Base-by-base conservation (phyloP, 768 basidiomycete genomes). In the Hysterangium stoloniferum region DNA sequence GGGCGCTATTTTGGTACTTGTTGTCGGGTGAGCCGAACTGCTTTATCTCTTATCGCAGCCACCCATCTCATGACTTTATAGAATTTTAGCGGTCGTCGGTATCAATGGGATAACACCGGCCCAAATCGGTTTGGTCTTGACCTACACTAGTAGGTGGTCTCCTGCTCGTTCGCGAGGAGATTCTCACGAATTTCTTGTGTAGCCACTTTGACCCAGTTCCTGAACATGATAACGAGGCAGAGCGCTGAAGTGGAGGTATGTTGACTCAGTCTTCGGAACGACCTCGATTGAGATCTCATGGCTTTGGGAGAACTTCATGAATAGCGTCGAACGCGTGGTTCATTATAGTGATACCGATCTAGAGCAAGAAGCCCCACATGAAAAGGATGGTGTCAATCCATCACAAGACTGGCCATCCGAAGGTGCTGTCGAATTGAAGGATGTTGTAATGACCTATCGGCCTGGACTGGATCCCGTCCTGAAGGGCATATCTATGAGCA, bases 401-500 rank as follows among this genome's bases (percentile, higher is more conserved):
- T 64, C 77, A 1, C 51, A 68, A 4, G 64, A 74, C 4, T 92
- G 88, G 88, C 87, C 88, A 1, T 52, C 61, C 3, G 55, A 65
- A 1, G 87, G 87, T 6, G 66, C 68, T 4, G 74, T 90, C 57
- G 70, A 76, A 42, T 80, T 89, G 63, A 69, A 79, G 20, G 64
- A 84, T 31, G 69, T 82, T 20, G 60, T 66, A 4, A 75, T 84
- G 76, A 68, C 69, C 15, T 89, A 91, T 60, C 68, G 87, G 19
- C 74, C 78, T 0, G 84, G 81, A 3, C 68, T 88, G n/a, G 85
- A 86, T 0, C 73, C 76, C 12, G 85, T 89, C 3, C 70, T 90
- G 32, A 79, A 80, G 57, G 78, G 77, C 0, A 68, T 89, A 17
- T 75, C 75, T 4, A 41, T 88, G 57, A 65, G 65, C n/a, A 75